A percentile compares a stretch with the other conserved stretches of the same genome.
phyloP scores from a whole-genome alignment of 192 early-diverging fungal genomes.

The Helicostylum pulchrum region DNA sequence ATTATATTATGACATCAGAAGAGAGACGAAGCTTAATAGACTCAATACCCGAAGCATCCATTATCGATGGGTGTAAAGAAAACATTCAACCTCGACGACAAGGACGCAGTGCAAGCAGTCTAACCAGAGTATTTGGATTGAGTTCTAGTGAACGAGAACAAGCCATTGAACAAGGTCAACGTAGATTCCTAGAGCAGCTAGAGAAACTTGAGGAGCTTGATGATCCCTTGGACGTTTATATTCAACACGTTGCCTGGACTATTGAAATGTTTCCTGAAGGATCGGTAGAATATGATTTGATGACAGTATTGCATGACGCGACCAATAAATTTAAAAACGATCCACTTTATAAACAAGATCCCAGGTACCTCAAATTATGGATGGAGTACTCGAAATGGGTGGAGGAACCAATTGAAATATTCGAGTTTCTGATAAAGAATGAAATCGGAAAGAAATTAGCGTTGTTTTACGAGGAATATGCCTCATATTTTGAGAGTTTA shows the following conservation, averaged over 20 bases:
- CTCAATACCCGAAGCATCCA: background rate
- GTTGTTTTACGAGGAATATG: slow-evolving; percentile 5
- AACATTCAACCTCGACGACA: background rate
- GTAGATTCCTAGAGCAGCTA: background rate
- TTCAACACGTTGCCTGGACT: slow-evolving; percentile 1
- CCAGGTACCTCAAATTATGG: slow-evolving; percentile 1
- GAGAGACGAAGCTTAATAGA: background rate
- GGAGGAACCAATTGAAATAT: background rate
- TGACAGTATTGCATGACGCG: background rate
- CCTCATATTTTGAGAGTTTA: background rate
- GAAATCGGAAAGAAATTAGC: background rate
- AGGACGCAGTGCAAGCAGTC: background rate
- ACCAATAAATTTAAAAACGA: background rate
- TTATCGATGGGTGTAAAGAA: background rate
- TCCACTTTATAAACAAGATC: background rate
- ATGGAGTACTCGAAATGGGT: background rate
- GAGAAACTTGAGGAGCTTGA: background rate
- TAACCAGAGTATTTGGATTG: background rate
- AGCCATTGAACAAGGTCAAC: background rate
- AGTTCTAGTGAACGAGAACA: background rate
- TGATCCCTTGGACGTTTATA: background rate
- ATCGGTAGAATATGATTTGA: background rate
- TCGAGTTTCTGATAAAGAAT: background rate
- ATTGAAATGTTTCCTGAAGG: background rate
- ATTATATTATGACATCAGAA: background rate